Conservation (phyloP, 345 rosid species). For the Eucalyptus tenuipes region DNA sequence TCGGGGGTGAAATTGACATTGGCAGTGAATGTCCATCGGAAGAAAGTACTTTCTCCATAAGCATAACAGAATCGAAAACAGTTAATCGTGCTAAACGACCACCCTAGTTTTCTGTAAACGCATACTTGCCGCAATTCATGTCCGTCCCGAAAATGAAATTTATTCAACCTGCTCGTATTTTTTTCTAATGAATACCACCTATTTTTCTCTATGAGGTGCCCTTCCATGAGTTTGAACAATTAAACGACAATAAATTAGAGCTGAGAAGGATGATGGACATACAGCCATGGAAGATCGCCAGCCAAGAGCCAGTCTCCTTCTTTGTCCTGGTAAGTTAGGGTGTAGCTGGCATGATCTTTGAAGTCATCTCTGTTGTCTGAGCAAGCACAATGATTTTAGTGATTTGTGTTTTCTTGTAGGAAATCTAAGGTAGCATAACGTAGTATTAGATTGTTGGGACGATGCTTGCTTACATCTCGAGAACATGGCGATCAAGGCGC, state of each 20-base stretch:
- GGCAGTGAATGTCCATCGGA: neutral
- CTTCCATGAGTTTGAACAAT: neutral
- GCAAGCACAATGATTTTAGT: neutral
- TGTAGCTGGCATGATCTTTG: constrained; percentile 8
- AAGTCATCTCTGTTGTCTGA: constrained; percentile 12
- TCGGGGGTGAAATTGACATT: neutral
- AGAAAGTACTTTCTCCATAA: neutral
- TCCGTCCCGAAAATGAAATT: neutral
- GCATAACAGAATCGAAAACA: neutral
- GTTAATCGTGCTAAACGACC: neutral
- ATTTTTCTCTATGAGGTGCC: neutral
- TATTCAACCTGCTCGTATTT: neutral
- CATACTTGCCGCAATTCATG: neutral
- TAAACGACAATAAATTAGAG: neutral
- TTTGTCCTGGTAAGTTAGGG: constrained; percentile 42
- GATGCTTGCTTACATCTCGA: constrained; percentile 10
- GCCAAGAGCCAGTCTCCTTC: constrained; percentile 54
- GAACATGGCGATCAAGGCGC: constrained; percentile 43
- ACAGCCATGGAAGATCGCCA: constrained; percentile 69
- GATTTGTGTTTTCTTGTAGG: neutral
- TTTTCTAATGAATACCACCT: neutral
- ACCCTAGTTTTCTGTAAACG: neutral
- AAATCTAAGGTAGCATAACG: neutral
- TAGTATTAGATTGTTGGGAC: neutral
- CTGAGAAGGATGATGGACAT: constrained; percentile 3